Evolutionary conservation across 179 eudicot species (phyloP).

Genomic region (Beta corolliflora): DNA sequence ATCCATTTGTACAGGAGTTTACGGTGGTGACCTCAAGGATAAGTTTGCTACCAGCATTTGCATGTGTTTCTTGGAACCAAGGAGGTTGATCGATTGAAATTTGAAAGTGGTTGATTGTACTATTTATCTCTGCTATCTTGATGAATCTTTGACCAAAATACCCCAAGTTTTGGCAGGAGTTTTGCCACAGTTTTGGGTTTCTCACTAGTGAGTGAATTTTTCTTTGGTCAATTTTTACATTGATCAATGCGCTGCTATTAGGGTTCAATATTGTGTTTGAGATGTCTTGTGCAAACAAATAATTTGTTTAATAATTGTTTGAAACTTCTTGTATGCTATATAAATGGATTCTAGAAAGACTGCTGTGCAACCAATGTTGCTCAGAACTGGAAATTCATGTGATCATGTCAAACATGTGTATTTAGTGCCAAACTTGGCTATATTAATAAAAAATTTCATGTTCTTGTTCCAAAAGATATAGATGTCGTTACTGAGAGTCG

Average conservation of each 20-base stretch:
- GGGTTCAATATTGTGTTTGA: background rate
- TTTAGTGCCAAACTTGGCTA: background rate
- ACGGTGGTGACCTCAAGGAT: background rate
- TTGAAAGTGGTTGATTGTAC: background rate
- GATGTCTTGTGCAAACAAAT: background rate
- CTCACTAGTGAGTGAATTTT: background rate
- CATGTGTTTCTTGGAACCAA: background rate
- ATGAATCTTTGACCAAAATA: background rate
- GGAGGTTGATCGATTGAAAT: background rate
- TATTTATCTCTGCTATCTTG: background rate
- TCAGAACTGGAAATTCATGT: too few species aligned
- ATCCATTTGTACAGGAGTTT: background rate
- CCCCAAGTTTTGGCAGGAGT: constrained; percentile 1
- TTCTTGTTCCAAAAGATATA: background rate
- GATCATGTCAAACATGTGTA: background rate
- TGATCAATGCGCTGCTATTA: background rate
- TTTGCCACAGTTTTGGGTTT: background rate
- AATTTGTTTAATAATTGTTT: background rate
- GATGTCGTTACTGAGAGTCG: background rate
- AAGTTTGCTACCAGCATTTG: background rate
- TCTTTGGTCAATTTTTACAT: constrained; percentile 3
- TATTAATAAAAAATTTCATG: background rate
- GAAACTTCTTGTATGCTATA: background rate
- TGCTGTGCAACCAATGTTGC: too few species aligned
- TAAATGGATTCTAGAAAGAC: too few species aligned